Conservation (phyloP, 1,284 basidiomycete genomes). For the Singerocomus inundabilis region DNA sequence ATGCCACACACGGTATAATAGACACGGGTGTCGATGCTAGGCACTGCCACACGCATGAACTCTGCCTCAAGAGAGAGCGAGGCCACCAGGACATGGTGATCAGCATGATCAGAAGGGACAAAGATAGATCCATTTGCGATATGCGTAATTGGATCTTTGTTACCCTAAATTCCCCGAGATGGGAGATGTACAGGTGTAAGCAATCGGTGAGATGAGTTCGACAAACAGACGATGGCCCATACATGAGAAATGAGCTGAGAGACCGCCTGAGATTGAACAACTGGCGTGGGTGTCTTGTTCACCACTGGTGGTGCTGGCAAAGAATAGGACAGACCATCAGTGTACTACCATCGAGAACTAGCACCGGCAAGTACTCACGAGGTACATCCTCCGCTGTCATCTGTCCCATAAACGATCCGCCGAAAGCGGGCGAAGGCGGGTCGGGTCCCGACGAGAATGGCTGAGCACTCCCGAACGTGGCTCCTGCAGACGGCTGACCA, state of each 20-base stretch:
- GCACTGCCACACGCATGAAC: slow-evolving; percentile 24
- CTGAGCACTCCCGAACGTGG: no score
- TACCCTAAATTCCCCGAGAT: slow-evolving; percentile 5
- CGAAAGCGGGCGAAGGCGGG: no score
- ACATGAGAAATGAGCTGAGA: slow-evolving; percentile 19
- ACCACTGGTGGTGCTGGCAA: neutral
- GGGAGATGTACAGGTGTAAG: neutral
- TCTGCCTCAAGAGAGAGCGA: slow-evolving; percentile 20
- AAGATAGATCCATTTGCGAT: slow-evolving; percentile 11
- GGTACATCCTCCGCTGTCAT: no score
- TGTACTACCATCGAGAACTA: no score
- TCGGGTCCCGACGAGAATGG: no score
- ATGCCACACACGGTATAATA: slow-evolving; percentile 19
- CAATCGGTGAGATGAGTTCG: neutral
- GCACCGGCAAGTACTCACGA: no score
- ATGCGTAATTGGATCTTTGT: slow-evolving; percentile 20
- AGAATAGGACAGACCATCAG: no score
- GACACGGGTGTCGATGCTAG: slow-evolving; percentile 17
- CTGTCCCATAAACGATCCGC: no score
- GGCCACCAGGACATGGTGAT: slow-evolving; percentile 22
- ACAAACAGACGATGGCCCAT: neutral
- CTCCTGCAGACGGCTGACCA: no score
- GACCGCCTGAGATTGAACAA: neutral
- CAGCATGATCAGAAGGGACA: slow-evolving; percentile 15
- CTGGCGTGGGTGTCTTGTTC: neutral